Percentiles rank a stretch among this genome's conserved stretches.
Conservation (phyloP, 176 grass and related monocot species). For the Alopecurus myosuroides region DNA sequence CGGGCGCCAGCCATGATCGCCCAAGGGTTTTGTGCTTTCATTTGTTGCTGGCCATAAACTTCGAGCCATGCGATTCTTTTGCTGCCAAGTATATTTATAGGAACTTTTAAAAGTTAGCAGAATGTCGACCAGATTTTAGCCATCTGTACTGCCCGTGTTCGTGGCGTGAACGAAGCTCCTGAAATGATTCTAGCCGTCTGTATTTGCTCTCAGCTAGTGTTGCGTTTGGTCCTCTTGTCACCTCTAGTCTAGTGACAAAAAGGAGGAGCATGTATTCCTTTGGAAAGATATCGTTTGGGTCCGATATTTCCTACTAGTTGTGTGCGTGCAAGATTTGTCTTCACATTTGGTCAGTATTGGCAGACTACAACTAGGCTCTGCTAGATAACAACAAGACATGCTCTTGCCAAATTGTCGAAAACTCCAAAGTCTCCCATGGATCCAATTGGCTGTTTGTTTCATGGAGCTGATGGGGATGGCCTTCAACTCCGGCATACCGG, state of each 20-base stretch:
- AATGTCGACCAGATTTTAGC: background rate
- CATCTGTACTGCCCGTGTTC: background rate
- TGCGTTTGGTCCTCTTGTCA: background rate
- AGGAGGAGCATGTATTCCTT: background rate
- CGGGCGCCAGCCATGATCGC: background rate
- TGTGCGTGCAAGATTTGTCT: background rate
- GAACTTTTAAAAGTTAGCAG: background rate
- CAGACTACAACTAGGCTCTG: background rate
- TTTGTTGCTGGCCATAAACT: background rate
- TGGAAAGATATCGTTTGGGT: background rate
- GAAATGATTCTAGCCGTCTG: background rate
- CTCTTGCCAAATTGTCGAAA: slow-evolving; percentile 23
- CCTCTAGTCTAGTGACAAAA: background rate
- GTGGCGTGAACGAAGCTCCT: background rate
- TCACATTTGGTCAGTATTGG: background rate
- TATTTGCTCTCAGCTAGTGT: background rate
- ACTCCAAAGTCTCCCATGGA: background rate
- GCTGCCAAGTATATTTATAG: background rate
- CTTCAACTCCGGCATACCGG: slow-evolving; percentile 25
- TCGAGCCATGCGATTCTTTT: background rate
- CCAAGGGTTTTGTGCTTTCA: background rate
- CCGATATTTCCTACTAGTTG: background rate
- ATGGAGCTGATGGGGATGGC: slow-evolving; percentile 16
- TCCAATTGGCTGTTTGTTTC: slow-evolving; percentile 15
- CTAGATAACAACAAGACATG: slow-evolving; percentile 1